phyloP scores from a whole-genome alignment of 768 basidiomycete species.

The Trametes cubensis region DNA sequence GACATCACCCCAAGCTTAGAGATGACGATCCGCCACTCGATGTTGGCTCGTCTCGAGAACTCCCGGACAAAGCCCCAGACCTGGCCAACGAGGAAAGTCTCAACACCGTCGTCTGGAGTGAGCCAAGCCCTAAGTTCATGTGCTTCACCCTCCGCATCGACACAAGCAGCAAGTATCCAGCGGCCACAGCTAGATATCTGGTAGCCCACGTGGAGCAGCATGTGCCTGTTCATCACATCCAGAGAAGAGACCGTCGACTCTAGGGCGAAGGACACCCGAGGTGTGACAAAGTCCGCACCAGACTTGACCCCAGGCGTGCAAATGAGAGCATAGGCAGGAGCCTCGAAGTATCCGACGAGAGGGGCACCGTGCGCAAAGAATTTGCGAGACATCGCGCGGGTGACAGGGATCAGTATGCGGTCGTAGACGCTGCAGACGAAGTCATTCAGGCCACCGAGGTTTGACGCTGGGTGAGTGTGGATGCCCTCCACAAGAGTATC shows the following conservation, averaged over 20 bases:
- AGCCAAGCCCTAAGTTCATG: slow-evolving; percentile 72
- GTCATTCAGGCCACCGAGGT: slow-evolving; percentile 47
- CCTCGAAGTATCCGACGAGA: slow-evolving; percentile 57
- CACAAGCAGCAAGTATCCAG: slow-evolving; percentile 75
- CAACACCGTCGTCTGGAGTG: slow-evolving; percentile 45
- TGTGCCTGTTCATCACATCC: slow-evolving; percentile 59
- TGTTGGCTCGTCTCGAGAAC: slow-evolving; percentile 63
- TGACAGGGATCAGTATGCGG: slow-evolving; percentile 61
- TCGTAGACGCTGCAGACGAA: slow-evolving; percentile 73
- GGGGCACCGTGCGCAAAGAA: slow-evolving; percentile 46
- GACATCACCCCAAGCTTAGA: slow-evolving; percentile 67
- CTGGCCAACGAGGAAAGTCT: slow-evolving; percentile 54
- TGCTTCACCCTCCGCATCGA: slow-evolving; percentile 79
- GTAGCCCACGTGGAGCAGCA: slow-evolving; percentile 79
- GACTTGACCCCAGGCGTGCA: slow-evolving; percentile 32
- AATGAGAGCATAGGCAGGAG: slow-evolving; percentile 61
- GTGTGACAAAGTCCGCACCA: neutral
- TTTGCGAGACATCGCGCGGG: slow-evolving; percentile 60
- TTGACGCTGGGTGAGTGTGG: slow-evolving; percentile 46
- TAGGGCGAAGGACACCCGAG: slow-evolving; percentile 40
- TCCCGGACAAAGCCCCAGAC: slow-evolving; percentile 73
- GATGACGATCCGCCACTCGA: slow-evolving; percentile 82
- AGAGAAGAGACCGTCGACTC: slow-evolving; percentile 45
- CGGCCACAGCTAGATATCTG: slow-evolving; percentile 63
- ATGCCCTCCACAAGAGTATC: slow-evolving; percentile 57